phyloP scores from a whole-genome alignment of 2,329 filamentous ascomycete genomes.

The Elsinoe ampelina region DNA sequence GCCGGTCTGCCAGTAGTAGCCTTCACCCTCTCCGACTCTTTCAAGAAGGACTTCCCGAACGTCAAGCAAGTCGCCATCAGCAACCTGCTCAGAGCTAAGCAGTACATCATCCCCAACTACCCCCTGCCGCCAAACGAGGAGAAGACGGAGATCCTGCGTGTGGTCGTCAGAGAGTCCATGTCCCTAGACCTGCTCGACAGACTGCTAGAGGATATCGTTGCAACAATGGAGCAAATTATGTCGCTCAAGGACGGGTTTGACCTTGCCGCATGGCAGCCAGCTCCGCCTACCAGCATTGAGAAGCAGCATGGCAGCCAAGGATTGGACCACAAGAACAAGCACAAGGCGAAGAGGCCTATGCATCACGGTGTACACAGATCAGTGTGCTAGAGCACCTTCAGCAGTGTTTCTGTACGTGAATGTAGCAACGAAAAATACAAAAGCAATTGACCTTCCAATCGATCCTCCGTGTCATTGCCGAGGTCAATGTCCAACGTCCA shows the following conservation, averaged over 20 bases:
- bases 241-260: conserved; percentile 41
- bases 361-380: conserved; percentile 38
- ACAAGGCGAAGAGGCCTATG: conserved; percentile 39
- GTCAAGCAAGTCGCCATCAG: conserved; percentile 56
- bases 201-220: conserved; percentile 51
- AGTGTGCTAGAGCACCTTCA: conserved; percentile 33
- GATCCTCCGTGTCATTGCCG: too few species aligned
- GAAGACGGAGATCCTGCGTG: conserved; percentile 55
- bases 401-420: too few species aligned
- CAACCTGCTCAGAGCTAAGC: conserved; percentile 53
- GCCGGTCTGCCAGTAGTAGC: conserved; percentile 60
- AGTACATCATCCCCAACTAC: conserved; percentile 66
- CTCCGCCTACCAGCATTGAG: conserved; percentile 30
- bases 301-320: conserved; percentile 34
- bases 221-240: conserved; percentile 54
- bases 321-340: conserved; percentile 31
- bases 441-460: too few species aligned
- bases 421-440: too few species aligned
- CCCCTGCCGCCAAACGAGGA: conserved; percentile 54
- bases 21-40: conserved; percentile 53
- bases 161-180: conserved; percentile 59
- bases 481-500: too few species aligned
- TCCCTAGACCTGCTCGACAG: conserved; percentile 58
- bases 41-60: conserved; percentile 51
- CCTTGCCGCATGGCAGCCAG: conserved; percentile 40